Base-by-base conservation (phyloP, 1,139 yeast genomes). In the Diutina rugosa region DNA sequence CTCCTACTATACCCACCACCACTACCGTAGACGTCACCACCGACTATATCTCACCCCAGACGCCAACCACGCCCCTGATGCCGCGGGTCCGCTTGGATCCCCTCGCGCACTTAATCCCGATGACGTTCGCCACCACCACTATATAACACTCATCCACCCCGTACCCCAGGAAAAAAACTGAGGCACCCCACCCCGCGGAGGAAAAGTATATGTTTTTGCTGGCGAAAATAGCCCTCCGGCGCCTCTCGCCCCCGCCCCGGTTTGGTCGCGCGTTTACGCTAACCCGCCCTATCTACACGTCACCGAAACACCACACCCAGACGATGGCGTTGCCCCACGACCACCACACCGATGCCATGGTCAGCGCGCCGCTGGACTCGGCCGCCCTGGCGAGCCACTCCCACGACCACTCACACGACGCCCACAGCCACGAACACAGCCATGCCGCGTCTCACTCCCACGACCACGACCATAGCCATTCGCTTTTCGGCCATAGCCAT, bases 401-500 rank as follows among this genome's bases (percentile, higher is more conserved):
- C 41, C n/a, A 35, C n/a, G 41, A 14, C 41, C 35, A 30, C 35
- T 8, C 35, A 2, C 35, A 30, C 35, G 35, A 8, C 12, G 41
- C 41, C 26, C 41, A 3, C 29, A 29, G 21, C 10, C 26, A n/a
- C 18, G 29, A 21, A 2, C 48, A 46, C 30, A 30, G 38, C 38
- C 51, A 47, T 29, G 12, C 35, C 47, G 21, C 9, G 26, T 21
- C 26, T 32, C 46, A 51, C 35, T 14, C 18, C 32, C 54, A 51
- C 30, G 32, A 29, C 21, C 55, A 52, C 14, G 47, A 44, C 26
- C 72, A 69, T 58, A 62, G 66, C 51, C 76, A 72, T 57, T 41
- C 54, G 38, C 48, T 53, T 10, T 54, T 55, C 29, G 51, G 51
- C 51, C 41, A 35, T 10, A 35, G 69, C 41, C 77, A 73, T 62